A percentile compares a stretch with the other conserved stretches of the same genome.
Conservation (phyloP, 2,329 filamentous ascomycete species). For the Xylaria sp. region DNA sequence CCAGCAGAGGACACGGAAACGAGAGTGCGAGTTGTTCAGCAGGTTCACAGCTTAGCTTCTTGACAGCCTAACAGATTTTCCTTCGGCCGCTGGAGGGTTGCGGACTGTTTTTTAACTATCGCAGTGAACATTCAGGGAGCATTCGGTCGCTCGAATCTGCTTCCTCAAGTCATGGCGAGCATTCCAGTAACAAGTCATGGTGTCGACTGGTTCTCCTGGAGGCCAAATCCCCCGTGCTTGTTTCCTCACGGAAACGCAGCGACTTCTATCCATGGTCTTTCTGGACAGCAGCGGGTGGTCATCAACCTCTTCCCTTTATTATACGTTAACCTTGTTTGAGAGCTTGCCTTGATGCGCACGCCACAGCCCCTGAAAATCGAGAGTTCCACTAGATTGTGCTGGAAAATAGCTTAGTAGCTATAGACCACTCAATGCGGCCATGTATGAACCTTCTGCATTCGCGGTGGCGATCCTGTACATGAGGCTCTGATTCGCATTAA, state of each 20-base stretch:
- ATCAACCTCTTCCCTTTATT: too few species aligned
- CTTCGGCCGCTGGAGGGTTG: slow-evolving; percentile 34
- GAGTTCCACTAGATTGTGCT: too few species aligned
- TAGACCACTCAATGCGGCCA: too few species aligned
- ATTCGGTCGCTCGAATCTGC: slow-evolving; percentile 47
- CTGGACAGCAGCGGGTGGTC: neutral
- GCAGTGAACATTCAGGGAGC: slow-evolving; percentile 49
- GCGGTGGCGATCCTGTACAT: too few species aligned
- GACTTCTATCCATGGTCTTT: neutral
- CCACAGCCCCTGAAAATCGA: too few species aligned
- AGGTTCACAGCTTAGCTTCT: slow-evolving; percentile 36
- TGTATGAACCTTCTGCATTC: too few species aligned
- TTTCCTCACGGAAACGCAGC: neutral
- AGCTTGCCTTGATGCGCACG: too few species aligned
- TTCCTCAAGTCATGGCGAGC: slow-evolving; percentile 48
- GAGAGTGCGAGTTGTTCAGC: slow-evolving; percentile 43
- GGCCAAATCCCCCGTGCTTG: slow-evolving; percentile 12
- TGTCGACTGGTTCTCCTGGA: slow-evolving; percentile 33
- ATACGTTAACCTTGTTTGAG: too few species aligned
- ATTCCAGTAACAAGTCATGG: slow-evolving; percentile 44
- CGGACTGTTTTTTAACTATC: slow-evolving; percentile 46
- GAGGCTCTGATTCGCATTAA: too few species aligned
- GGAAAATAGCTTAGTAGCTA: too few species aligned
- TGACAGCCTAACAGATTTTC: slow-evolving; percentile 25
- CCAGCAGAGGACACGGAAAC: slow-evolving; percentile 68